phyloP scores from a whole-genome alignment of 2,329 filamentous ascomycete genomes.

The Pseudocercospora cruenta region DNA sequence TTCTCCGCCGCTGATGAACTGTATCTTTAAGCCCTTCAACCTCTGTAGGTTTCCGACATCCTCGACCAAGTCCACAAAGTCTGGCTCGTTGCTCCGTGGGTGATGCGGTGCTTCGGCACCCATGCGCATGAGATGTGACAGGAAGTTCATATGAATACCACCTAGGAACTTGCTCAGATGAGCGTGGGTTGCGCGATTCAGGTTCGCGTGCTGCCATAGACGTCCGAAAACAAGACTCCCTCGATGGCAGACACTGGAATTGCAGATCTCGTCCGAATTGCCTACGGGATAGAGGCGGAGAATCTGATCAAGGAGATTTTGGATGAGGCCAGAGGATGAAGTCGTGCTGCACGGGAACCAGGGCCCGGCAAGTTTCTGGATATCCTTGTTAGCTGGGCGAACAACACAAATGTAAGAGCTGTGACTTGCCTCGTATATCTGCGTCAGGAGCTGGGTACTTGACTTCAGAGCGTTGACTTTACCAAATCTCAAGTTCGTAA shows the following conservation, averaged over 20 bases:
- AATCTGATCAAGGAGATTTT: slow-evolving; percentile 1
- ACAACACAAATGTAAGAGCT: too few relatives aligned
- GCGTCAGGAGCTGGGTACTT: slow-evolving; percentile 38
- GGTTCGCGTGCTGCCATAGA: slow-evolving; percentile 65
- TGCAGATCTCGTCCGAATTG: slow-evolving; percentile 61
- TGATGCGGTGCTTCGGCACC: background rate
- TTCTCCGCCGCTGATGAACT: background rate
- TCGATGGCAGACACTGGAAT: slow-evolving; percentile 64
- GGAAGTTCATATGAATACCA: slow-evolving; percentile 41
- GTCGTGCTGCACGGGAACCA: slow-evolving; percentile 59
- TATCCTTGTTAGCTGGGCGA: too few relatives aligned
- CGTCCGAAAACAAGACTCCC: slow-evolving; percentile 63
- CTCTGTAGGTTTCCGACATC: background rate
- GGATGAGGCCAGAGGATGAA: slow-evolving; percentile 48
- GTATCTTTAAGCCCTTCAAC: background rate
- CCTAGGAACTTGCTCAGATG: slow-evolving; percentile 65
- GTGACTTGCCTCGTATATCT: slow-evolving; percentile 43
- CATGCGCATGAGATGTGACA: background rate
- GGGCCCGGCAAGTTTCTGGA: slow-evolving; percentile 48
- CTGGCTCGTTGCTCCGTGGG: background rate
- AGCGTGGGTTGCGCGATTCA: slow-evolving; percentile 67
- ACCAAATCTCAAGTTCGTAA: background rate
- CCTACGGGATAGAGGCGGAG: slow-evolving; percentile 62
- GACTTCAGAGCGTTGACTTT: background rate
- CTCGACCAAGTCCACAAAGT: background rate